Evolutionary conservation across 768 basidiomycete species (phyloP), one percentile per base, ranked within the genome.

Genomic region (Termitomyces sp.): DNA sequence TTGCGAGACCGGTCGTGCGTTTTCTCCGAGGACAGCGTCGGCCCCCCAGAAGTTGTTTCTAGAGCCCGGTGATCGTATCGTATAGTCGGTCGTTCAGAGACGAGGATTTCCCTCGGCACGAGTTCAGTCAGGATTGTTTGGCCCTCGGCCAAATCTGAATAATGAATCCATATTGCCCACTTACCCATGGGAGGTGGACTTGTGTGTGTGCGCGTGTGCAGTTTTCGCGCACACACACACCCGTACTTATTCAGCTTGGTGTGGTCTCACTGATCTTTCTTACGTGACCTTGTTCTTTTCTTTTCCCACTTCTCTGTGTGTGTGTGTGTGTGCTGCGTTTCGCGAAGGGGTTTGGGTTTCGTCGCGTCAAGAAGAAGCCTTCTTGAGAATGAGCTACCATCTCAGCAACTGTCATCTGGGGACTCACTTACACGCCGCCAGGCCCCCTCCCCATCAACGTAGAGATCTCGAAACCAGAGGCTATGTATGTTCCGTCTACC

Each of bases 401-500:
- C 41, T 42, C 41, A 42, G 19, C n/a, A 51, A 22, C 24, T 41
- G 50, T 42, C 50, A 51, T 11, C 30, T 46, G 45, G 32, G 30
- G 19, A 30, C 19, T 32, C 10, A 32, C 30, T 30, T 32, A 32
- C 30, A 32, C 10, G 43, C 41, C 53, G 45, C 19, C 28, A 30
- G 21, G n/a, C n/a, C n/a, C n/a, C n/a, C n/a, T n/a, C n/a, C n/a
- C n/a, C 40, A 55, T 45, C 48, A 21, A 19, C n/a, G 37, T 10
- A 9, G 10, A 7, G 9, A 32, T 32, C 30, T 32, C n/a, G n/a
- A n/a, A 32, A 32, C 9, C 8, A 32, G 10, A 32, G 55, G 45
- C 48, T 46, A 41, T 55, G 47, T 55, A n/a, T n/a, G 47, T 22
- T 35, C 50, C 51, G 51, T 51, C 45, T 15, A 46, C 35, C n/a